phyloP scores from a whole-genome alignment of 2,329 filamentous ascomycete genomes.

The Pseudogymnoascus sp. region DNA sequence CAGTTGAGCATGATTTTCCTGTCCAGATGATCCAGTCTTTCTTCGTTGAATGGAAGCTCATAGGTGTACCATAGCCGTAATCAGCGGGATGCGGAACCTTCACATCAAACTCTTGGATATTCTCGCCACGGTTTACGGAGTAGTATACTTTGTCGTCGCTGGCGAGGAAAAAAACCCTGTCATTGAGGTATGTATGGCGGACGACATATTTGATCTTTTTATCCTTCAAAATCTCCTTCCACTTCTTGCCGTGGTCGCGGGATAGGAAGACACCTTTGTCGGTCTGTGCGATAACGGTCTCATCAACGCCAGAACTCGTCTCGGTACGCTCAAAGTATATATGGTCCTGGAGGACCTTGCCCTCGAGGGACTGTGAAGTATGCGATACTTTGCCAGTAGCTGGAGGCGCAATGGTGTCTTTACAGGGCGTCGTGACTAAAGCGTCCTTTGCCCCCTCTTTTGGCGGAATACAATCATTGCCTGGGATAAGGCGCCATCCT shows the following conservation, averaged over 20 bases:
- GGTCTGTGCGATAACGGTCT: constrained; percentile 55
- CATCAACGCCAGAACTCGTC: constrained; percentile 55
- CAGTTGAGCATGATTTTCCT: constrained; percentile 53
- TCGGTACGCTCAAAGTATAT: constrained; percentile 73
- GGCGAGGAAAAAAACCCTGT: constrained; percentile 81
- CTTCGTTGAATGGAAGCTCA: constrained; percentile 74
- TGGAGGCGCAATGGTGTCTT: constrained; percentile 46
- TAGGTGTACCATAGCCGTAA: constrained; percentile 38
- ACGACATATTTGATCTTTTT: constrained; percentile 62
- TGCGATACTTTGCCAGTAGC: constrained; percentile 58
- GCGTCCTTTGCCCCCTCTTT: constrained; percentile 59
- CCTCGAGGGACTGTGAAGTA: constrained; percentile 54
- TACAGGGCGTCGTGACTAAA: constrained; percentile 67
- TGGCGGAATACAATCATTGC: constrained; percentile 56
- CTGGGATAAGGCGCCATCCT: constrained; percentile 86
- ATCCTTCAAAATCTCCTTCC: constrained; percentile 62
- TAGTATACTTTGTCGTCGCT: constrained; percentile 59
- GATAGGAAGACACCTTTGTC: constrained; percentile 55
- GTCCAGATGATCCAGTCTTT: constrained; percentile 92
- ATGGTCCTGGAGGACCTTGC: constrained; percentile 43
- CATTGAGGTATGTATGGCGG: constrained; percentile 72
- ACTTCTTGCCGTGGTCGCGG: constrained; percentile 80
- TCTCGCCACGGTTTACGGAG: constrained; percentile 68
- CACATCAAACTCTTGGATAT: constrained; percentile 64
- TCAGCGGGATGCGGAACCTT: constrained; percentile 43